These are phyloP conservation scores for Nidularia pulvinata DNA, from an alignment of 768 basidiomycete species.

Conservation along the genomic window DNA sequence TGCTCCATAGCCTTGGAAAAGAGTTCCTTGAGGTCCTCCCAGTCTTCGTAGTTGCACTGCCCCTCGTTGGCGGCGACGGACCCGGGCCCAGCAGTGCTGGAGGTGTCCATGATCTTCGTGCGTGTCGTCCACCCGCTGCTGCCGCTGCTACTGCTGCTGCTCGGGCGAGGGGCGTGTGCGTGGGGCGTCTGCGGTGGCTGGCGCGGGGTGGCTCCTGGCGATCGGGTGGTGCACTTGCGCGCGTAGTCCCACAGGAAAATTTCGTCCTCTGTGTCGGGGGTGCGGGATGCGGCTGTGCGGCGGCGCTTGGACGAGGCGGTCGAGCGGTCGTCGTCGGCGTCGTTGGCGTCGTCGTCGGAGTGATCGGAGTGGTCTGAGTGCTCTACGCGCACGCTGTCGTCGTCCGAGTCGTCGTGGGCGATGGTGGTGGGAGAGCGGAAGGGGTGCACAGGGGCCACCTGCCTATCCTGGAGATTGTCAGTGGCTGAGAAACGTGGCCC, in stretches of 20 bases:
- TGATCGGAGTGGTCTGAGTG: constrained; percentile 2
- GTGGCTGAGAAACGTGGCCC: constrained; percentile 20
- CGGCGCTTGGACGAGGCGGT: background rate
- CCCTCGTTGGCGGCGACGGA: constrained; percentile 7
- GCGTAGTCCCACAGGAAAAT: constrained; percentile 32
- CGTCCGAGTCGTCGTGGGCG: constrained; percentile 10
- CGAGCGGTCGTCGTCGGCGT: constrained; percentile 9
- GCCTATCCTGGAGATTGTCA: constrained; percentile 1
- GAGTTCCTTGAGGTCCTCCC: constrained; percentile 68
- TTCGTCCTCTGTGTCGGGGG: constrained; percentile 6
- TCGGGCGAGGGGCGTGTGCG: too few relatives aligned
- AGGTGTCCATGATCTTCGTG: constrained; percentile 37
- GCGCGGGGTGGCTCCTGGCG: background rate
- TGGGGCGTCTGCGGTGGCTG: constrained; percentile 7
- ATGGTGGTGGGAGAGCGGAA: constrained; percentile 5
- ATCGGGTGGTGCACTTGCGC: constrained; percentile 18
- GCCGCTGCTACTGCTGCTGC: background rate
- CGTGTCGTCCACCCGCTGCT: constrained; percentile 21
- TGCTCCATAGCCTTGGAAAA: constrained; percentile 55
- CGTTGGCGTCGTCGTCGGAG: constrained; percentile 15
- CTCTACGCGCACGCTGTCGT: background rate
- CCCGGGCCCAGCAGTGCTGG: constrained; percentile 27
- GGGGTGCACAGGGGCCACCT: too few relatives aligned
- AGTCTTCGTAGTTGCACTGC: constrained; percentile 47
- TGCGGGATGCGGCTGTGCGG: background rate